Conservation (phyloP, 495 filamentous ascomycete genomes). For the Penicillium riverlandense region DNA sequence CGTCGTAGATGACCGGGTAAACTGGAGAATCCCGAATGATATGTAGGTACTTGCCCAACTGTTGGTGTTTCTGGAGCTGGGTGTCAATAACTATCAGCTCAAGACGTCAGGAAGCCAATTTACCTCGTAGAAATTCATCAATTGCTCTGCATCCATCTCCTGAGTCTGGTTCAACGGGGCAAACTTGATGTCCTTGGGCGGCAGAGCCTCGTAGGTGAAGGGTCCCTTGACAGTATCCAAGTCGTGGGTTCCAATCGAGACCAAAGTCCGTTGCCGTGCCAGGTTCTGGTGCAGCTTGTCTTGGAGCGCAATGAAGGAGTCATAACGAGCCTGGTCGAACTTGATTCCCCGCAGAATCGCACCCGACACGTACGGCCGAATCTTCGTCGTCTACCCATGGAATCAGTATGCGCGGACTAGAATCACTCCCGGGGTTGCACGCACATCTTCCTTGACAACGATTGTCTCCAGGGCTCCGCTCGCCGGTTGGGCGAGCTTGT, state of each 20-base stretch:
- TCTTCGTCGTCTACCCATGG: conserved; percentile 53
- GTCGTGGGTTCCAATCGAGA: conserved; percentile 95
- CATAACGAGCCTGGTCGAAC: conserved; percentile 85
- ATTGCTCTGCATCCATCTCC: conserved; percentile 75
- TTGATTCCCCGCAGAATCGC: conserved; percentile 84
- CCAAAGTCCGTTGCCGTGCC: conserved; percentile 83
- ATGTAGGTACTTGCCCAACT: conserved; percentile 74
- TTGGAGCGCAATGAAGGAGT: conserved; percentile 95
- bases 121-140: conserved; percentile 92
- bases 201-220: conserved; percentile 91
- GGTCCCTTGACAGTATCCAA: conserved; percentile 89
- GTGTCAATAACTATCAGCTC: not conserved
- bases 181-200: conserved; percentile 90
- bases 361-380: conserved; percentile 79
- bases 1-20: conserved; percentile 95
- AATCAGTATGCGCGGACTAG: not conserved
- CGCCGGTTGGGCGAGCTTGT: conserved; percentile 60
- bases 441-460: conserved; percentile 64
- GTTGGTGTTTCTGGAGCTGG: conserved; percentile 60
- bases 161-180: conserved; percentile 83
- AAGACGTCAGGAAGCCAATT: not conserved
- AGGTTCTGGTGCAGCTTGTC: conserved; percentile 98
- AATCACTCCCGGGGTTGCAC: conserved; percentile 7
- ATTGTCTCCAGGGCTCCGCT: conserved; percentile 71
- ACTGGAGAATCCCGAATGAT: conserved; percentile 91